A percentile compares a stretch with the other conserved stretches of the same genome.
phyloP scores from a whole-genome alignment of 495 filamentous ascomycete genomes.

The Penicillium silybi region DNA sequence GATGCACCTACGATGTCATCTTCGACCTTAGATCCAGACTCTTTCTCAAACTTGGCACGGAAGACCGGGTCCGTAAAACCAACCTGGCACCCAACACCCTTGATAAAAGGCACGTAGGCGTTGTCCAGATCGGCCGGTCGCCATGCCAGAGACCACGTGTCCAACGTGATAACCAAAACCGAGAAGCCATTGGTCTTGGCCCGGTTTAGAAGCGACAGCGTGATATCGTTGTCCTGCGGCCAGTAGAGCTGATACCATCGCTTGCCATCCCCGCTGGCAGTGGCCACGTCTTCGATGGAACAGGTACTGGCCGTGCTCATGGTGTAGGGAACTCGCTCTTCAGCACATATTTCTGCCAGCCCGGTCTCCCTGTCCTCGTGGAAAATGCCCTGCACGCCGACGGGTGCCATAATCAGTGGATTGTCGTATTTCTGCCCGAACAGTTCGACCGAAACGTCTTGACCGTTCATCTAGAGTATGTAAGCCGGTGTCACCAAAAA shows the following conservation, averaged over 20 bases:
- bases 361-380: conserved; percentile 53
- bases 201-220: conserved; percentile 55
- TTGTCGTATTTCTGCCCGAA: conserved; percentile 52
- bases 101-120: conserved; percentile 51
- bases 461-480: conserved; percentile 29
- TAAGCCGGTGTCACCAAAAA: background rate
- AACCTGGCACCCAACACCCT: conserved; percentile 40
- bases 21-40: conserved; percentile 43
- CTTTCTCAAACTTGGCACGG: conserved; percentile 48
- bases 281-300: conserved; percentile 53
- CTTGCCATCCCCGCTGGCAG: conserved; percentile 37
- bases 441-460: conserved; percentile 51
- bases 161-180: conserved; percentile 43
- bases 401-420: conserved; percentile 55
- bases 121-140: conserved; percentile 62
- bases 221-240: conserved; percentile 56
- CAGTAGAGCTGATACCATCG: conserved; percentile 70
- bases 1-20: conserved; percentile 44
- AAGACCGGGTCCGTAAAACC: conserved; percentile 60
- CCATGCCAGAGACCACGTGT: conserved; percentile 46
- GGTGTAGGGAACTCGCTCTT: conserved; percentile 52
- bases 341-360: conserved; percentile 48
- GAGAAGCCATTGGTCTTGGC: conserved; percentile 51
- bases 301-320: conserved; percentile 54
- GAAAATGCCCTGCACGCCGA: conserved; percentile 57